Base-by-base conservation (phyloP, 495 filamentous ascomycete species). In the Penicillium salamii region DNA sequence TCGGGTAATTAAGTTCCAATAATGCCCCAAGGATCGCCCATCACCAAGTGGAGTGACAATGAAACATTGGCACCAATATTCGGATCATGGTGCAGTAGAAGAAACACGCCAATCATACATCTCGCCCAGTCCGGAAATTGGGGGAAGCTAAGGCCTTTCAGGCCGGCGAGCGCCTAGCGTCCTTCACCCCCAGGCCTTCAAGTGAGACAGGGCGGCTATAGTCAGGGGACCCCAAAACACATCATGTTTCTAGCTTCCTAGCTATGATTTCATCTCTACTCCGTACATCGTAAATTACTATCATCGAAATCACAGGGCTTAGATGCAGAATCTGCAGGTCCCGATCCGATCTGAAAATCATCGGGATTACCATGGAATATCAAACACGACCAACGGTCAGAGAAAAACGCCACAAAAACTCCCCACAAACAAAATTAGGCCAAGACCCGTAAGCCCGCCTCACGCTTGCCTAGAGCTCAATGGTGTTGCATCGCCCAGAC, bases 401-500 rank as follows among this genome's bases (percentile, higher is more conserved):
- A 39, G 36, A 39, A 26, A 39, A 17, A 18, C 36, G 18, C 33
- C 32, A 45, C 39, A 29, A 48, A 20, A 6, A 39, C 13, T 11
- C 46, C 17, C 11, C 18, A 23, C 5, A 32, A 32, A 32, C 7
- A 11, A 32, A 32, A 32, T 32, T 5, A 13, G 29, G 29, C 29
- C 29, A 32, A 32, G 29, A 13, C 29, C 4, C 12, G 29, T 28
- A 8, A 26, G 14, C 17, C 23, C 21, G 37, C 15, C 19, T 19
- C 18, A 47, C 9, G 4, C 18, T 46, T 19, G 8, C 14, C 60
- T 58, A 72, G 9, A 72, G 44, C 54, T 75, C 66, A 28, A 76
- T 70, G 14, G 61, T 70, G 41, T 58, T 57, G 59, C 80, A 83
- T 28, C 42, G 57, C 0, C 79, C 78, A 6, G 57, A 59, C 54